A percentile compares a stretch with the other conserved stretches of the same genome.
These are phyloP conservation scores for Rubia tinctorum DNA, from an alignment of 305 asterid genomes.

Conservation along the genomic window DNA sequence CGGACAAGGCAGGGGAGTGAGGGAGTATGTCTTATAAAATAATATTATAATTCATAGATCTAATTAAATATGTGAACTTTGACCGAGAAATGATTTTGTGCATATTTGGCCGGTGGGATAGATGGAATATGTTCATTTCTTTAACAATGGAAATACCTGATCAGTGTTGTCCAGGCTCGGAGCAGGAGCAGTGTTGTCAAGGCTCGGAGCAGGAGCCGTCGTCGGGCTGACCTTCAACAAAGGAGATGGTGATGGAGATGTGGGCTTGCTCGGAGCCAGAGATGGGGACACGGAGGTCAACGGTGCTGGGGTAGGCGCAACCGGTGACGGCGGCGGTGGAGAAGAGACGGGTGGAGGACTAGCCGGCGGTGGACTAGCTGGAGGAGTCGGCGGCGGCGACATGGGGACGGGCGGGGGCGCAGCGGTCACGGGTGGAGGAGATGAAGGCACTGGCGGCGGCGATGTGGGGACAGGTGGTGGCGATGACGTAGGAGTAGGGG, in stretches of 20 bases:
- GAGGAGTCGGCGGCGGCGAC: conserved; percentile 33
- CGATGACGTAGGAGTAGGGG: conserved; percentile 14
- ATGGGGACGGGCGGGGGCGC: conserved; percentile 21
- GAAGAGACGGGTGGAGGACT: conserved; percentile 17
- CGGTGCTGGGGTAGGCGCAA: conserved; percentile 34
- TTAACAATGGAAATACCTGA: conserved; percentile 48
- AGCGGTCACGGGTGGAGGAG: conserved; percentile 19
- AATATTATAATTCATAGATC: no score
- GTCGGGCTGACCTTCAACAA: conserved; percentile 38
- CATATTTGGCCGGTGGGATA: no score
- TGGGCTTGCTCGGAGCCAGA: conserved; percentile 40
- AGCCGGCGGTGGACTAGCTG: conserved; percentile 29
- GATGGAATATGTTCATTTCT: no score
- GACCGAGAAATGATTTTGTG: no score
- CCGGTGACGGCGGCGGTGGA: conserved; percentile 24
- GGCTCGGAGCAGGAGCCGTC: conserved; percentile 58
- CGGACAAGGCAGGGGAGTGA: no score
- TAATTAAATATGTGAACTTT: no score
- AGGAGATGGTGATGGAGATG: conserved; percentile 57
- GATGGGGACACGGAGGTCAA: conserved; percentile 49
- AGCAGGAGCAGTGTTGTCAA: conserved; percentile 45
- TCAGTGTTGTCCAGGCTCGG: conserved; percentile 45
- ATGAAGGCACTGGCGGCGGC: conserved; percentile 27
- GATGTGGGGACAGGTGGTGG: conserved; percentile 37
- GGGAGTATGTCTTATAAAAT: no score